Base-by-base conservation (phyloP, 2,329 filamentous ascomycete genomes). In the Coniochaeta sp. region DNA sequence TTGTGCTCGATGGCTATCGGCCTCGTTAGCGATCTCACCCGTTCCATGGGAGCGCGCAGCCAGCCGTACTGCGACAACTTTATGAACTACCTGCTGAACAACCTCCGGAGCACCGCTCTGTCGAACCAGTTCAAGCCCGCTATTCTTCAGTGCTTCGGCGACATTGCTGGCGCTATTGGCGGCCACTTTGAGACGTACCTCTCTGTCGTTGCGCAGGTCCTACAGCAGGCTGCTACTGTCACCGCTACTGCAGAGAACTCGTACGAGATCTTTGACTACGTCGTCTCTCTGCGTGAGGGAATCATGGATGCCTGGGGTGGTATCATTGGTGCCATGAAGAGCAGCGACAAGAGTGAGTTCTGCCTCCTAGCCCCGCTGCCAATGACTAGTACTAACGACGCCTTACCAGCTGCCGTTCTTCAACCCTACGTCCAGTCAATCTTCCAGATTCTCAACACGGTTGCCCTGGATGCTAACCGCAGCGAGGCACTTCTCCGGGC, bases 301-400 rank as follows among this genome's bases (percentile, higher is more conserved):
- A 97, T 99, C 60, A 96, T 97, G 86, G 94, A 99, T 77, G 94
- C 94, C 30, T 99, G 95, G 91, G 91, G 91, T 63, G 94, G 94
- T 59, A 94, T 96, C 59, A 91, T 99, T 65, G 85, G 92, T 67
- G 91, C 94, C 50, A 91, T 97, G 86, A 95, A 94, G 76, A 73
- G 79, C 49, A 89, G 86, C 63, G 76, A 75, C 63, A 92, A 92
- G 76, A 84, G 86, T 87, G 70, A 69, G 83, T 73, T 16, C 32
- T 40, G 4, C 20, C 6, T 4, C 16, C 8, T 16, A 20, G 27
- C 10, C 10, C 33, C 24, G 16, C 8, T 16, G 8, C 6, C 3
- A 14, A 14, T 10, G 26, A 9, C 20, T 51, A 47, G 27, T 46
- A 49, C 68, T 72, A 61, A 64, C 56, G 14, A 66, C 50, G 48